Evolutionary conservation across 768 basidiomycete genomes (phyloP).

Genomic region (Goffeauzyma gilvescens): DNA sequence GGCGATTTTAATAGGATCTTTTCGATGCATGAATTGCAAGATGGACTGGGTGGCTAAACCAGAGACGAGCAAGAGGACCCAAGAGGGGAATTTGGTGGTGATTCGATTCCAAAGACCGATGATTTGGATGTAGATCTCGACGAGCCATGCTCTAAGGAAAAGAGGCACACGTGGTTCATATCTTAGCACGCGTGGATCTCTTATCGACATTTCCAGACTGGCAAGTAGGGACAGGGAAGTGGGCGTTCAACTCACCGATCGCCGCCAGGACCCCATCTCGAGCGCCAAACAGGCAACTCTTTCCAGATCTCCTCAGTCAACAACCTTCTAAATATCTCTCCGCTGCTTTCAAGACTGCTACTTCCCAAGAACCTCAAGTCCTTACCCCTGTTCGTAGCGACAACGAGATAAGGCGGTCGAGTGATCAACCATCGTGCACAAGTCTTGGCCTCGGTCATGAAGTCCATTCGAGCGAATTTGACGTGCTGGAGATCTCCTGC

Average conservation of each 20-base stretch:
- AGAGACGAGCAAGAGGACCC: conserved; percentile 3
- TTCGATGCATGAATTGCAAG: conserved; percentile 4
- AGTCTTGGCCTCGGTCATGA: conserved; percentile 58
- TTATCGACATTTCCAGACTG: no score
- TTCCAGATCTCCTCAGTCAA: conserved; percentile 48
- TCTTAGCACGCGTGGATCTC: no score
- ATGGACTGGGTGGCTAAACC: conserved; percentile 3
- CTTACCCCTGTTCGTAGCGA: conserved; percentile 51
- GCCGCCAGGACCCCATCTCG: conserved; percentile 57
- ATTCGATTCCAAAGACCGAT: conserved; percentile 4
- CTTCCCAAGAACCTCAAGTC: conserved; percentile 64
- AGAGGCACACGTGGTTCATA: no score
- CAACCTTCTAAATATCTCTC: conserved; percentile 47
- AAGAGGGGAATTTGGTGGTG: conserved; percentile 5
- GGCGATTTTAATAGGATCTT: no score
- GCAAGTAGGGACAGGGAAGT: no score
- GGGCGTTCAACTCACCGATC: conserved; percentile 47
- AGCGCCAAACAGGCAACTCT: conserved; percentile 47
- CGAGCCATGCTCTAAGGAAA: conserved; percentile 6
- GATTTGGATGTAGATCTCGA: conserved; percentile 2
- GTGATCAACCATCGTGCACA: conserved; percentile 63
- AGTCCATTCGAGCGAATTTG: conserved; percentile 71
- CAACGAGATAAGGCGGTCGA: conserved; percentile 59
- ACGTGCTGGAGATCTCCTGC: conserved; percentile 49
- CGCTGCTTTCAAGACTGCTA: conserved; percentile 43